phyloP scores from a whole-genome alignment of 371 early-diverging fungal species.

The Rhizopus stolonifer region DNA sequence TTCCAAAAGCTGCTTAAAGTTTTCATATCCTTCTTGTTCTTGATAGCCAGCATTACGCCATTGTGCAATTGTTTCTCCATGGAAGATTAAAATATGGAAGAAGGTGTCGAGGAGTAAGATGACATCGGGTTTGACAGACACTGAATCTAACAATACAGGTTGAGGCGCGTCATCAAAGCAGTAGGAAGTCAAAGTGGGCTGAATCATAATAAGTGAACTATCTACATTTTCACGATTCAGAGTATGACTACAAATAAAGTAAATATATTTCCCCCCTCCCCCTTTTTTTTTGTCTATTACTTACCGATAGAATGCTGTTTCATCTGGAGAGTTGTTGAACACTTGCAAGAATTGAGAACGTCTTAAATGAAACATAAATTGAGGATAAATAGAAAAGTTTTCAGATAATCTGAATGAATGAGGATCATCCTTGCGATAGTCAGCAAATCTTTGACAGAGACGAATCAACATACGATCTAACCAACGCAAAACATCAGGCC shows the following conservation, averaged over 20 bases:
- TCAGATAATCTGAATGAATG: slow-evolving; percentile 89
- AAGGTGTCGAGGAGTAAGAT: slow-evolving; percentile 98
- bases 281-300: slow-evolving; percentile 4
- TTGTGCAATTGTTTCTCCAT: slow-evolving; percentile 64
- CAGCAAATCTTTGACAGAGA: slow-evolving; percentile 96
- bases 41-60: slow-evolving; percentile 60
- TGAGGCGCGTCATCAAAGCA: slow-evolving; percentile 86
- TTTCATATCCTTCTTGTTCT: slow-evolving; percentile 56
- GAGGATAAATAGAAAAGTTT: slow-evolving; percentile 98
- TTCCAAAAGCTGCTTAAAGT: slow-evolving; percentile 92
- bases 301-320: slow-evolving; percentile 91
- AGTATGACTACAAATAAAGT: slow-evolving; percentile 67
- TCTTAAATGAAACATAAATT: slow-evolving; percentile 99
- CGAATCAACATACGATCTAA: slow-evolving; percentile 99
- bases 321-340: slow-evolving; percentile 99
- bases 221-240: slow-evolving; percentile 94
- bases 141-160: slow-evolving; percentile 97
- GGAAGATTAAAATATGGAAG: slow-evolving; percentile 54
- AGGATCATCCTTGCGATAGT: slow-evolving; percentile 96
- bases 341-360: slow-evolving; percentile 98
- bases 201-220: slow-evolving; percentile 98
- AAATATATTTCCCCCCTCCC: background rate
- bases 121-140: slow-evolving; percentile 94
- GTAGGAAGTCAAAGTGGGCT: slow-evolving; percentile 96
- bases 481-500: slow-evolving; percentile 98